These are phyloP conservation scores for Trifolium repens DNA, from an alignment of 306 rosid genomes.

Conservation along the genomic window DNA sequence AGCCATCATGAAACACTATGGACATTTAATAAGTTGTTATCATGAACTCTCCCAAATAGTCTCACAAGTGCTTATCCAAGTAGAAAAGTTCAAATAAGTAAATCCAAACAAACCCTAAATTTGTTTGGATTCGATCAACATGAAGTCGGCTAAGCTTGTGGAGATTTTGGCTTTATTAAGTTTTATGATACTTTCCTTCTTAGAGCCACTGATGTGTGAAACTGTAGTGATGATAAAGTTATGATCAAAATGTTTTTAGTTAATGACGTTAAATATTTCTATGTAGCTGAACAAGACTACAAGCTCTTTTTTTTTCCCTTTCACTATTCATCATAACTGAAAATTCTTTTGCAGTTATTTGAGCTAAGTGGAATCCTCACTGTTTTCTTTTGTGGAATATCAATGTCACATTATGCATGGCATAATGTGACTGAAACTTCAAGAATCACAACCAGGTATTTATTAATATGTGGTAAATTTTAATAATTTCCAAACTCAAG, in stretches of 20 bases:
- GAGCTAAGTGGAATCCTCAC: constrained; percentile 95
- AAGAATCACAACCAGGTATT: constrained; percentile 81
- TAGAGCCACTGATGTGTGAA: no score
- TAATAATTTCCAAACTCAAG: constrained; percentile 5
- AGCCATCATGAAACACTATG: neutral
- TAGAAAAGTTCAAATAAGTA: neutral
- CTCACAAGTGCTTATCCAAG: neutral
- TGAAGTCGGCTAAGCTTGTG: neutral
- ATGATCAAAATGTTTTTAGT: no score
- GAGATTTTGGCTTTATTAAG: neutral
- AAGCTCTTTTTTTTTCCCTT: no score
- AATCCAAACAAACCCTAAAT: neutral
- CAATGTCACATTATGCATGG: constrained; percentile 95
- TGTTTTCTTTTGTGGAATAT: constrained; percentile 89
- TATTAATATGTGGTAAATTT: constrained; percentile 18
- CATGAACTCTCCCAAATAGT: neutral
- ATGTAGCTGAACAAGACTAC: no score
- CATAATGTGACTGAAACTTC: constrained; percentile 74
- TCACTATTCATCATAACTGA: constrained; percentile 1
- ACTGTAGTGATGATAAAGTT: no score
- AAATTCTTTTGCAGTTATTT: constrained; percentile 57
- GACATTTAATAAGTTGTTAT: neutral
- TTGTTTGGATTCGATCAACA: no score
- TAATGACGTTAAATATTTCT: no score
- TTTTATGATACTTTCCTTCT: neutral